A percentile compares a stretch with the other conserved stretches of the same genome.
These are phyloP conservation scores for Diaporthe vexans DNA, from an alignment of 2,329 filamentous ascomycete species.

Conservation along the genomic window DNA sequence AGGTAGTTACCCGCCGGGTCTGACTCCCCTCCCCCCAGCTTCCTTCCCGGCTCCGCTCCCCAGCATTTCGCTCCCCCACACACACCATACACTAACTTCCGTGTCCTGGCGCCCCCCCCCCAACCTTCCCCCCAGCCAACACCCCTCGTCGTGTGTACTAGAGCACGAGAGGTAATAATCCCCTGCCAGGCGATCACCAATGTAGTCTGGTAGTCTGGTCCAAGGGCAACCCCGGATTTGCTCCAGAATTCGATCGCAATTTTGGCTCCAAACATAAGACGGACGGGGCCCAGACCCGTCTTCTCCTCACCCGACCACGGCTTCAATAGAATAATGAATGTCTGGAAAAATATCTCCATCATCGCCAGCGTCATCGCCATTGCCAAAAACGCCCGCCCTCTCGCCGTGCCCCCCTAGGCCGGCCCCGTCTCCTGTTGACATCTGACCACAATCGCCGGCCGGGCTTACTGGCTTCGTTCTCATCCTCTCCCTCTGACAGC, in stretches of 20 bases:
- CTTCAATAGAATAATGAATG: conserved; percentile 12
- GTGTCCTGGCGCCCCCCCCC: not conserved
- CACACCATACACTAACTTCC: conserved; percentile 11
- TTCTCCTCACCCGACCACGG: conserved; percentile 27
- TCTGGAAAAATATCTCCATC: conserved; percentile 5
- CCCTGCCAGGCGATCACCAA: conserved; percentile 34
- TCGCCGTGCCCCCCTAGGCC: not conserved
- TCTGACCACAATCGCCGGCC: conserved; percentile 27
- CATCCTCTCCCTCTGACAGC: not conserved
- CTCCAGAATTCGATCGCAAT: conserved; percentile 36
- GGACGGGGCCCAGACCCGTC: conserved; percentile 30
- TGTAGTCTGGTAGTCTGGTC: conserved; percentile 30
- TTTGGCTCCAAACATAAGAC: conserved; percentile 39
- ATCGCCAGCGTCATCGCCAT: not conserved
- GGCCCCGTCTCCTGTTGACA: not conserved
- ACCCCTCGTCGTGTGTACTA: conserved; percentile 24
- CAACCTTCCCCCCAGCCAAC: not conserved
- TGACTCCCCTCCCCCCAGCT: not conserved
- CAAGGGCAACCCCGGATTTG: conserved; percentile 41
- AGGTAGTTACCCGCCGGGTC: too few species aligned
- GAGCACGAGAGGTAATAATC: conserved; percentile 25
- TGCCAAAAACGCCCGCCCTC: not conserved
- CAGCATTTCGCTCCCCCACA: conserved; percentile 12
- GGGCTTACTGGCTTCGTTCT: conserved; percentile 21
- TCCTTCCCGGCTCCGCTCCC: conserved; percentile 16